phyloP scores from a whole-genome alignment of 2,329 filamentous ascomycete genomes.

The Immersiporthe knoxdaviesiana region DNA sequence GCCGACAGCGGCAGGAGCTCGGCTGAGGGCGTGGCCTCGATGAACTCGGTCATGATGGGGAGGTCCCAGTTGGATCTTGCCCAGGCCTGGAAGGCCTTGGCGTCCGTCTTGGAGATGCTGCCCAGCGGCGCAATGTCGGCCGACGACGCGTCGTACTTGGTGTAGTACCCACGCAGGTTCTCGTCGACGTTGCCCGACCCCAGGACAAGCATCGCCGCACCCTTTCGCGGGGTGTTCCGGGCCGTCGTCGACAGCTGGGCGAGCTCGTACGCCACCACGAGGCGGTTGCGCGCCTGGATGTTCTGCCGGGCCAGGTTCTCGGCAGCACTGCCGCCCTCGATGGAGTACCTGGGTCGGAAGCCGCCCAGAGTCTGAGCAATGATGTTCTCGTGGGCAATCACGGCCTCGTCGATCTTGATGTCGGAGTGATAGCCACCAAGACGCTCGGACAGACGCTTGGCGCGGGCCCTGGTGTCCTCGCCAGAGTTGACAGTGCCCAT shows the following conservation, averaged over 20 bases:
- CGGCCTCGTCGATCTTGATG: constrained; percentile 71
- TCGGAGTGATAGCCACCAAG: constrained; percentile 74
- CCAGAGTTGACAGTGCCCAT: constrained; percentile 66
- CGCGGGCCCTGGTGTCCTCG: constrained; percentile 61
- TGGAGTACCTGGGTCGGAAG: constrained; percentile 47
- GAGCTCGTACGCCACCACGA: constrained; percentile 67
- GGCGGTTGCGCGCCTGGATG: constrained; percentile 66
- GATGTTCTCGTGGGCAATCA: constrained; percentile 54
- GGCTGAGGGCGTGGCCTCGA: constrained; percentile 60
- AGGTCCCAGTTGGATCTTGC: constrained; percentile 59
- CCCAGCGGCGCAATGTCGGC: constrained; percentile 62
- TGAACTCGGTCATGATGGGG: constrained; percentile 65
- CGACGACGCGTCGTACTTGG: constrained; percentile 64
- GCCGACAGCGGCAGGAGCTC: constrained; percentile 51
- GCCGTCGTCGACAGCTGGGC: constrained; percentile 64
- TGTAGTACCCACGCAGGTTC: constrained; percentile 56
- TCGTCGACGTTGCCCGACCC: constrained; percentile 67
- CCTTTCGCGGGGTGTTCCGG: constrained; percentile 52
- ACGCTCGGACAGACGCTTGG: constrained; percentile 57
- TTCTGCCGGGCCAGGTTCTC: constrained; percentile 71
- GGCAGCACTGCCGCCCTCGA: constrained; percentile 59
- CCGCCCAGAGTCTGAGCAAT: constrained; percentile 34
- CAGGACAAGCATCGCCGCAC: constrained; percentile 64
- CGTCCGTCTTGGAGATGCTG: constrained; percentile 62
- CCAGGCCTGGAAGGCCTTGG: constrained; percentile 67